Base-by-base conservation (phyloP, 768 basidiomycete genomes). In the Kwoniella dejecticola region DNA sequence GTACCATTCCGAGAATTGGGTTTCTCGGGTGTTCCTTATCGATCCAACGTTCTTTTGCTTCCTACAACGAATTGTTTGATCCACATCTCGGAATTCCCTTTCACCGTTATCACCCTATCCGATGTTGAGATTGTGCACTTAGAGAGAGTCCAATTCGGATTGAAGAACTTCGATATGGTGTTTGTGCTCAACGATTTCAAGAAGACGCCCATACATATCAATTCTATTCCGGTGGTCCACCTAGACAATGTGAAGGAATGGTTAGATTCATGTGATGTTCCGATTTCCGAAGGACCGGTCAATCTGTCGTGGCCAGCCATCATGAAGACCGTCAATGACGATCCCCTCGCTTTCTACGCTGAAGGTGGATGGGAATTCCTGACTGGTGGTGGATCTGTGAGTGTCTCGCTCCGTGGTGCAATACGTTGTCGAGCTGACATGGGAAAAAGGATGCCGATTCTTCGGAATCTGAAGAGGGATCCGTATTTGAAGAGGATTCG, bases 191-290 rank as follows among this genome's bases (percentile, higher is more conserved):
- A 91, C 75, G 96, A 99, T 78, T 97, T 97, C 80, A 89, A 90
- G 36, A 90, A 90, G 72, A 64, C 88, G 2, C 94, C 95, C 0
- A 83, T 97, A 10, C 96, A 98, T 72, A 91, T 98, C 82, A 98
- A 99, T 77, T 93, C 93, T 0, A 94, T 99, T 67, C 92, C 90
- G 23, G 89, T 85, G 57, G 81, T 85, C 1, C 89, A 91, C 69
- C 85, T 98, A 72, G 96, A 99, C 73, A 93, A 94, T 68, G 94
- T 99, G 65, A 98, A 97, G 81, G 94, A 96, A 73, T 99, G 96
- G 96, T 84, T 99, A 21, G 93, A 99, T 74, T 97, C 94, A 4
- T 93, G 97, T 57, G 96, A 99, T 75, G 94, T 99, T 59, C 88
- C 96, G 7, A 84, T 96, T 81, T 89, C 89, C 46, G 95, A 97